Percentiles rank a stretch among this genome's conserved stretches.
These are phyloP conservation scores for Ichthyophthirius multifiliis DNA, from an alignment of 169 alveolate genomes.

Conservation along the genomic window DNA sequence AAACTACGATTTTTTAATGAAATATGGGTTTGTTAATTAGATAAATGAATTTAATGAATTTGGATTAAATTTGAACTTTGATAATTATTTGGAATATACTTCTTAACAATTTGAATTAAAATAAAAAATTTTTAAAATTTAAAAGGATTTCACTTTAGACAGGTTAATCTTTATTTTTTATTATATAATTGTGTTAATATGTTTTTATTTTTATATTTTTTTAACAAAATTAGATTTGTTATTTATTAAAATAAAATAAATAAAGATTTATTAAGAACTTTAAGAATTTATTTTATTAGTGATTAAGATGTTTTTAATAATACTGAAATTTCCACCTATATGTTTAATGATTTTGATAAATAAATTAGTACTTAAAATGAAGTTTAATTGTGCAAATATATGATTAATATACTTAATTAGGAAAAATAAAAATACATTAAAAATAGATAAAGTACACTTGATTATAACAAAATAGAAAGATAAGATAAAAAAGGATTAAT, in stretches of 20 bases:
- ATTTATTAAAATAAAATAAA: conserved; percentile 5
- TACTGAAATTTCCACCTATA: background rate
- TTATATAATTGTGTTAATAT: background rate
- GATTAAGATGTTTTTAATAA: background rate
- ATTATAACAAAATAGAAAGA: background rate
- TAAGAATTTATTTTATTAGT: conserved; percentile 15
- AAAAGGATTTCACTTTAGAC: background rate
- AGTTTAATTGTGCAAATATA: background rate
- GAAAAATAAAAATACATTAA: background rate
- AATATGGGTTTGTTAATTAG: background rate
- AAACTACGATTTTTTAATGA: conserved; percentile 13
- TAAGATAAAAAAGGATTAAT: background rate
- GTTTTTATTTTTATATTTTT: no score
- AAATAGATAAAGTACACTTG: conserved; percentile 3
- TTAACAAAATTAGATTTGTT: background rate
- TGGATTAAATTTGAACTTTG: background rate
- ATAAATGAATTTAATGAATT: background rate
- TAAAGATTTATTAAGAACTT: background rate
- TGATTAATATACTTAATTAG: background rate
- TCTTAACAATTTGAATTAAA: background rate
- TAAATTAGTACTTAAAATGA: background rate
- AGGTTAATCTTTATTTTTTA: background rate
- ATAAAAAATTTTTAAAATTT: background rate
- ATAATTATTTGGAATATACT: conserved; percentile 9
- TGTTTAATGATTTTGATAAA: background rate